A percentile compares a stretch with the other conserved stretches of the same genome.
Conservation (phyloP, 805 yeast species). For the Kodamaea neixiangensis region DNA sequence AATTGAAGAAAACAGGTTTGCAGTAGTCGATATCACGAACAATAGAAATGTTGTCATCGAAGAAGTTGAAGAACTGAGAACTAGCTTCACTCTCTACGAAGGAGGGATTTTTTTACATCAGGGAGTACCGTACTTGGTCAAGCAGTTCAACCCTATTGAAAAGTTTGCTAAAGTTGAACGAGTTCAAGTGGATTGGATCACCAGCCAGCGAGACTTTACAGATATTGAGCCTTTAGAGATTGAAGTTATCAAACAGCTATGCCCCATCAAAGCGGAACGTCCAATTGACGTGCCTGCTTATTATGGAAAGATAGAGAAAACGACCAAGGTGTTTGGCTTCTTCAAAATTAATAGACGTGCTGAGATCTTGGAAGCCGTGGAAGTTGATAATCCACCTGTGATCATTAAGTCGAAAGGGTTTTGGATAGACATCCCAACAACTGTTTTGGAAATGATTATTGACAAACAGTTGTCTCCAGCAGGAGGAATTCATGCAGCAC, state of each 20-base stretch:
- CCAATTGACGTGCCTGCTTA: slow-evolving; percentile 57
- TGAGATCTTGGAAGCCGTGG: slow-evolving; percentile 89
- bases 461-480: slow-evolving; percentile 67
- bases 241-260: slow-evolving; percentile 60
- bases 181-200: slow-evolving; percentile 92
- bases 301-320: slow-evolving; percentile 73
- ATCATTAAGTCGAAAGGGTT: slow-evolving; percentile 71
- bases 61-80: slow-evolving; percentile 84
- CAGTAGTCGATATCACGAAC: slow-evolving; percentile 87
- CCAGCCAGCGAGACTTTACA: slow-evolving; percentile 88
- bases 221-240: slow-evolving; percentile 86
- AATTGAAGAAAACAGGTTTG: slow-evolving; percentile 76
- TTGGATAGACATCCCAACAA: slow-evolving; percentile 84
- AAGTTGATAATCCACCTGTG: slow-evolving; percentile 87
- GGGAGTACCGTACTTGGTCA: slow-evolving; percentile 84
- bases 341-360: slow-evolving; percentile 79
- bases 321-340: slow-evolving; percentile 85
- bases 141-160: slow-evolving; percentile 80
- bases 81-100: slow-evolving; percentile 83
- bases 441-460: slow-evolving; percentile 59
- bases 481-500: slow-evolving; percentile 96
- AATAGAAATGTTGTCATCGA: slow-evolving; percentile 78
- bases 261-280: slow-evolving; percentile 36
- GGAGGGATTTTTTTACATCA: slow-evolving; percentile 96
- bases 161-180: slow-evolving; percentile 81